Base-by-base conservation (phyloP, 257 asterid genomes). In the Primulina huaijiensis region DNA sequence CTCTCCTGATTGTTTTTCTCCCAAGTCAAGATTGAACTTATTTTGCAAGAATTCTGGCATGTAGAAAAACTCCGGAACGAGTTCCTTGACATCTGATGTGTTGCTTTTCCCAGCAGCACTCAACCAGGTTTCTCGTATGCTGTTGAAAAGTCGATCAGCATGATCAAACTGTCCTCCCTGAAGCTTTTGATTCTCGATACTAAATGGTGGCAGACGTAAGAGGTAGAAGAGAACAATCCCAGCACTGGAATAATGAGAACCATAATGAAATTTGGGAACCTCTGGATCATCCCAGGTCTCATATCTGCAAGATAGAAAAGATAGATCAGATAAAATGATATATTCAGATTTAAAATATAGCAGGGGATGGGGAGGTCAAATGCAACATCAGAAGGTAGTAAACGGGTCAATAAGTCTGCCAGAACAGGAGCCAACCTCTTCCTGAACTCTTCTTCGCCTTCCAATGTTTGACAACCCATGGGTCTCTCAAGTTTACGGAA, bases 231-330 rank as follows among this genome's bases (percentile, higher is more conserved):
- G 97, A 70, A 94, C 98, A 72, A 94, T 94, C 77, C 99, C 99
- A 70, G 99, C 98, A 66, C 99, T 94, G 30, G 99, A 91, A 76
- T 94, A 94, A 79, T 94, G 99, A 78, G 99, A 94, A 77, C 99
- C 98, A 71, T 94, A 94, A 81, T 94, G 99, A 78, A 94, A 94
- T 71, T 94, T 94, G 70, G 99, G 99, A 80, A 91, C 93, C 70
- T 94, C 99, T 43, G 99, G 99, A 83, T 94, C 99, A 89, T 94
- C 99, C 99, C 99, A 94, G 90, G 98, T 94, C 75, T 94, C 99
- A 68, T 85, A 88, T 80, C 99, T 94, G 84, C 61, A 33, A 37
- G 60, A 70, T 69, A 76, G 62, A 60, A 67, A 55, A 79, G 62
- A 70, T 69, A 67, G 67, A 59, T 8, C 29, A 52, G 37, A 63